Conservation (phyloP, 2,329 filamentous ascomycete genomes). For the Thyridium curvatum region DNA sequence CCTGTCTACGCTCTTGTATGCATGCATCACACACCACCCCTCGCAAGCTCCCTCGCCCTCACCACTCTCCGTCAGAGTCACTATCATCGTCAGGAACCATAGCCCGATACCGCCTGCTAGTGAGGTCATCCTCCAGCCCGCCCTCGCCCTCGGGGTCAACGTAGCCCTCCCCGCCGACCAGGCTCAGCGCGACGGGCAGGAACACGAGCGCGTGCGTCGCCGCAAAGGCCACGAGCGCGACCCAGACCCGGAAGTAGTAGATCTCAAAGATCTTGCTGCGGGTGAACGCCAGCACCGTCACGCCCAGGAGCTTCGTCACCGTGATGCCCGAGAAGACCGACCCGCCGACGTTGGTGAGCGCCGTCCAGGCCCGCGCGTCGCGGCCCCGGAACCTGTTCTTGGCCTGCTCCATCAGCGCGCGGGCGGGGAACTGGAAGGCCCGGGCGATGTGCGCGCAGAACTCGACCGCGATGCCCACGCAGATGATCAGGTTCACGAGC, state of each 20-base stretch:
- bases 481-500: conserved; percentile 94
- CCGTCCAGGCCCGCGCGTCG: conserved; percentile 85
- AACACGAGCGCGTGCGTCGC: conserved; percentile 86
- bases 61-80: conserved; percentile 51
- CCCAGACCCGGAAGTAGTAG: conserved; percentile 97
- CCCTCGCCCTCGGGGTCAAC: conserved; percentile 82
- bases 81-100: conserved; percentile 68
- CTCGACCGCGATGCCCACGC: conserved; percentile 91
- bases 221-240: conserved; percentile 84
- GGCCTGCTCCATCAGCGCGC: conserved; percentile 73
- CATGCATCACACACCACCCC: too few relatives aligned
- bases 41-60: background rate
- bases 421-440: conserved; percentile 89
- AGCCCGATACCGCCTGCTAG: conserved; percentile 65
- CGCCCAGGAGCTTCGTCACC: conserved; percentile 87
- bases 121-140: conserved; percentile 83
- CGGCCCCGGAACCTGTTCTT: conserved; percentile 72
- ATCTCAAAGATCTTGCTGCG: conserved; percentile 98
- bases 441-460: conserved; percentile 96
- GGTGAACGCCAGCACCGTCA: conserved; percentile 88
- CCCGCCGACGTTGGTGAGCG: conserved; percentile 88
- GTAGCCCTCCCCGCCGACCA: conserved; percentile 83
- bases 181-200: conserved; percentile 79
- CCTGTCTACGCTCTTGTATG: too few relatives aligned
- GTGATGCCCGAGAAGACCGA: conserved; percentile 96